These are phyloP conservation scores for Falciphora oryzae DNA, from an alignment of 2,329 filamentous ascomycete species.

Conservation along the genomic window DNA sequence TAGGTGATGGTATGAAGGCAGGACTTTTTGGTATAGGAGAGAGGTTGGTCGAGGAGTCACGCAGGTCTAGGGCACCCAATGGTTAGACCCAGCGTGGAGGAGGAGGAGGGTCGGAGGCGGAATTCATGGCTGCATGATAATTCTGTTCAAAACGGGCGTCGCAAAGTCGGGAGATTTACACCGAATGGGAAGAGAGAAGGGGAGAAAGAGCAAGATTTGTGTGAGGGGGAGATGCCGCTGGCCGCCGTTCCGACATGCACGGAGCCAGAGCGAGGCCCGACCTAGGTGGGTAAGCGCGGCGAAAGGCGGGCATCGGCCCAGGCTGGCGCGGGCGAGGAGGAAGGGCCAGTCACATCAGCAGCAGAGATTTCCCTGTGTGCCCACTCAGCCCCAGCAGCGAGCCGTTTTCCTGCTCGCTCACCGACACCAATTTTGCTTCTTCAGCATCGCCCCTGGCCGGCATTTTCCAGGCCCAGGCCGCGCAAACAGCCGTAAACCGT, in stretches of 20 bases:
- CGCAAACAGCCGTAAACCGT: too few species aligned
- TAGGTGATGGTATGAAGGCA: neutral
- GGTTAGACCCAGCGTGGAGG: too few species aligned
- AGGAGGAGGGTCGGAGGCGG: neutral
- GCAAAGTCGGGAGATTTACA: neutral
- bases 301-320: too few species aligned
- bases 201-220: neutral
- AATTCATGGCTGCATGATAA: neutral
- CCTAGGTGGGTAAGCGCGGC: neutral
- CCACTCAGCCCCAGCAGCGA: neutral
- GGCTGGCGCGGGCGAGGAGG: neutral
- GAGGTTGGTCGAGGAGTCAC: neutral
- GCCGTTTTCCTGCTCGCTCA: neutral
- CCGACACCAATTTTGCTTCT: neutral
- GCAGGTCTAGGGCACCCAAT: neutral
- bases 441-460: neutral
- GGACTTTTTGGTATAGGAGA: neutral
- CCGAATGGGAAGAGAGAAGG: neutral
- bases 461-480: neutral
- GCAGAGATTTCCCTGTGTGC: neutral
- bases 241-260: neutral
- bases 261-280: neutral
- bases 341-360: neutral
- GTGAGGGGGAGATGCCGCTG: neutral
- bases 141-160: neutral